A percentile compares a stretch with the other conserved stretches of the same genome.
phyloP scores from a whole-genome alignment of 139 green algal species.

The Chlamydomonas sp. region DNA sequence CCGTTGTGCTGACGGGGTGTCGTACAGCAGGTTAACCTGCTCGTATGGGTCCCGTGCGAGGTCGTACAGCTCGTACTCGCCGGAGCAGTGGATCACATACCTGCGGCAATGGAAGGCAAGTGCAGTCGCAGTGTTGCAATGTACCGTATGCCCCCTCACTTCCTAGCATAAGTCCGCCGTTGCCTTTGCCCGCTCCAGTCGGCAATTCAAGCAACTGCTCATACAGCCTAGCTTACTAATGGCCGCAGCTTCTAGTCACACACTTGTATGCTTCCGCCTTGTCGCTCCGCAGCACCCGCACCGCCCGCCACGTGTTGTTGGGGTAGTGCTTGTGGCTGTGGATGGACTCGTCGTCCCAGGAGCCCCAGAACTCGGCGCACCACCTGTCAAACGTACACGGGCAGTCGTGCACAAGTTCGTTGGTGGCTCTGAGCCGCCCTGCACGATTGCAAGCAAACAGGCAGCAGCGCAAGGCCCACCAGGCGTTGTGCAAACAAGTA shows the following conservation, averaged over 20 bases:
- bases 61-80: conserved; percentile 38
- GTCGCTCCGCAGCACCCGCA: conserved; percentile 30
- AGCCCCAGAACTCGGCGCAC: conserved; percentile 29
- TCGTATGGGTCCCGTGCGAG: conserved; percentile 21
- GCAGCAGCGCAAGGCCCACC: too few relatives aligned
- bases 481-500: too few relatives aligned
- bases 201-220: too few relatives aligned
- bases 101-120: background rate
- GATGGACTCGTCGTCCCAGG: conserved; percentile 32
- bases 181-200: background rate
- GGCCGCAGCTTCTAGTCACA: background rate
- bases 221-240: too few relatives aligned
- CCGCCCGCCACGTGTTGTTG: conserved; percentile 38
- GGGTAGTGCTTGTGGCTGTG: background rate
- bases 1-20: background rate
- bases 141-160: background rate
- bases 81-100: conserved; percentile 35
- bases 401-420: too few relatives aligned
- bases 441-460: too few relatives aligned
- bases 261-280: conserved; percentile 20
- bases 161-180: background rate
- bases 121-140: too few relatives aligned
- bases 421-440: too few relatives aligned
- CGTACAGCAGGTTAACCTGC: conserved; percentile 11
- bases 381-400: too few relatives aligned